These are phyloP conservation scores for Wickerhamomyces ciferrii DNA, from an alignment of 805 yeast species.

Conservation along the genomic window DNA sequence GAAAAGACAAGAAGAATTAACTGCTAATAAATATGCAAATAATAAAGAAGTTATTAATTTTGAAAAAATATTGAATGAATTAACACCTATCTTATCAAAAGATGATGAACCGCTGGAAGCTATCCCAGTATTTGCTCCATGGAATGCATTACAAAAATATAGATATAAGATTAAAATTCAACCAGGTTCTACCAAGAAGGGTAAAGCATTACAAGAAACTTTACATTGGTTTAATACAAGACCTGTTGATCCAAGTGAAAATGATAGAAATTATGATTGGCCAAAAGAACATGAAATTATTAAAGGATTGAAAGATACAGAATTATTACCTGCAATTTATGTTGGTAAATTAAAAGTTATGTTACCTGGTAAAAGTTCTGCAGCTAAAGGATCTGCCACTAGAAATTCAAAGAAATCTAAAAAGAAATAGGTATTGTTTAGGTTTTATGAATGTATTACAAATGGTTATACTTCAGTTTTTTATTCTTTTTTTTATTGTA, in stretches of 20 bases:
- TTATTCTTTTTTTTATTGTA: too few species aligned
- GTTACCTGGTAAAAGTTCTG: conserved; percentile 42
- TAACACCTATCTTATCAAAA: conserved; percentile 21
- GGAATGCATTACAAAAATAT: conserved; percentile 70
- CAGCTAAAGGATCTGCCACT: conserved; percentile 7
- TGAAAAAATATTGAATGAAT: conserved; percentile 34
- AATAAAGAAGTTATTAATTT: conserved; percentile 38
- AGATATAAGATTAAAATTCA: conserved; percentile 81
- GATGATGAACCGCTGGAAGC: conserved; percentile 56
- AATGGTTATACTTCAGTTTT: too few species aligned
- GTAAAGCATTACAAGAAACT: conserved; percentile 74
- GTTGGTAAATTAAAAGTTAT: conserved; percentile 67
- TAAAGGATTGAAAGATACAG: conserved; percentile 54
- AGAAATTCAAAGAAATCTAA: conserved; percentile 8
- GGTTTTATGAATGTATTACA: too few species aligned
- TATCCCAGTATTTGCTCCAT: conserved; percentile 90
- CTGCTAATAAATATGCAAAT: conserved; percentile 26
- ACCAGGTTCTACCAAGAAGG: conserved; percentile 78
- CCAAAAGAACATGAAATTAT: conserved; percentile 56
- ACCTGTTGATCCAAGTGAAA: conserved; percentile 38
- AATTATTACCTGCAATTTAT: conserved; percentile 60
- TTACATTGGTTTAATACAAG: conserved; percentile 49
- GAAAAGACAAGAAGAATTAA: conserved; percentile 32
- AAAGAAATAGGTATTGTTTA: neutral
- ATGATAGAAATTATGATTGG: conserved; percentile 60